Evolutionary conservation across 2,329 filamentous ascomycete species (phyloP), one percentile per base, ranked within the genome.

Genomic region (Coniochaeta ligniaria): DNA sequence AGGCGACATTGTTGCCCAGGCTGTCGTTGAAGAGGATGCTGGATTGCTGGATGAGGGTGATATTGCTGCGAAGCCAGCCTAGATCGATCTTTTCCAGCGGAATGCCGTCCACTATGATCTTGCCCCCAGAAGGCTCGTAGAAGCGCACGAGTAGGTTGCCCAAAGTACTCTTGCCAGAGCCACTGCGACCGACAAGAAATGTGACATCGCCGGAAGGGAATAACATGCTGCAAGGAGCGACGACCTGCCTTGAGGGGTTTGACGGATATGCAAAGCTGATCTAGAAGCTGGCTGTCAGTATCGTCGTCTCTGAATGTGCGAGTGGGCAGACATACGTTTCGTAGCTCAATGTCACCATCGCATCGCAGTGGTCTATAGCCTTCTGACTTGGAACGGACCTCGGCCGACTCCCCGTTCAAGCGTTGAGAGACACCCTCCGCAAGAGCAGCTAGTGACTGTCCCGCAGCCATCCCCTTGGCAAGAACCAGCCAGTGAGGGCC

Each of bases 161-260:
- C 1, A 98, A 70, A 0, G 94, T 98, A 66, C 92, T 96, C 72
- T 98, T 98, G 0, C 94, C 94, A 1, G 91, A 96, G 0, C 95
- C 95, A 68, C 92, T 96, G 67, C 82, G 83, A 0, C 94, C 95
- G 57, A 97, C 84, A 2, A 98, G 79, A 68, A 95, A 97, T 0
- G 87, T 91, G 3, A 88, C 85, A 63, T 90, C 80, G 0, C 90
- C 88, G 0, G 88, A 80, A 0, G 86, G 83, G 61, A 98, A 94
- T 64, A 80, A 83, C 63, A 97, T 81, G 0, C 80, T 86, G 0
- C 84, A 83, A 7, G 82, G 75, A 1, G 82, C 74, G 11, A 97
- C 78, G 1, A 88, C 86, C 0, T 74, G 70, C 20, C 82, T 80
- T 1, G 81, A 74, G 0, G 83, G 83, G 55, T 90, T 88, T 0